Evolutionary conservation across 345 rosid species (phyloP), one percentile per base, ranked within the genome.

Genomic region (Murraya koenigii): DNA sequence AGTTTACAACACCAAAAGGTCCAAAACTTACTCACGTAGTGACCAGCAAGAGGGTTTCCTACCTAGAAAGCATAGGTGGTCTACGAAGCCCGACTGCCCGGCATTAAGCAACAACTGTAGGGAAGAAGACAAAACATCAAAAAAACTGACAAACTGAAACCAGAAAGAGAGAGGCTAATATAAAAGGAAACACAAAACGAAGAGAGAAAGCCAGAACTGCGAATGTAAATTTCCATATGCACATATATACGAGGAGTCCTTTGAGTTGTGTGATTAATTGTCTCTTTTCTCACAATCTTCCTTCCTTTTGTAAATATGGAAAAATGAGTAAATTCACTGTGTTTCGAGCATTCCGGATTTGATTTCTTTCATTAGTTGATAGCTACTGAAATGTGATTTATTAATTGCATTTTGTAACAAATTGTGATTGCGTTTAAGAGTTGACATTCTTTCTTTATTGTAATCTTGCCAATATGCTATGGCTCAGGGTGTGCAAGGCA

Each of bases 11-110:
- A 52, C 20, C 56, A 52, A 52, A 52, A 52, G 56, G 56, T 11
- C 79, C 84, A 0, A 91, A 93, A 81, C 76, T 83, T 67, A 69
- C 86, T 2, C 78, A 79, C 23, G 72, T 85, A 32, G 87, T 76
- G 58, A 90, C 88, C 41, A 82, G 77, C 80, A 89, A 83, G 86
- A 94, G 82, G 78, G 66, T 79, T 71, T 90, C 95, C 55, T 92
- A 93, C 80, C 89, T 92, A 69, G 95, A 94, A 2, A 80, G 19
- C 59, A 66, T 89, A 66, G 93, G 93, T 32, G 82, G 85, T 32
- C 41, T 89, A 80, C 86, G 94, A 85, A 92, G 97, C 80, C 98
- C 97, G 2, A 91, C 92, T 0, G 81, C 94, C 1, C 89, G 92
- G 56, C 90, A 90, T 80, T 89, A 74, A 85, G 19, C 9, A 49